Evolutionary conservation across 257 asterid species (phyloP).

Genomic region (Rhazya stricta): DNA sequence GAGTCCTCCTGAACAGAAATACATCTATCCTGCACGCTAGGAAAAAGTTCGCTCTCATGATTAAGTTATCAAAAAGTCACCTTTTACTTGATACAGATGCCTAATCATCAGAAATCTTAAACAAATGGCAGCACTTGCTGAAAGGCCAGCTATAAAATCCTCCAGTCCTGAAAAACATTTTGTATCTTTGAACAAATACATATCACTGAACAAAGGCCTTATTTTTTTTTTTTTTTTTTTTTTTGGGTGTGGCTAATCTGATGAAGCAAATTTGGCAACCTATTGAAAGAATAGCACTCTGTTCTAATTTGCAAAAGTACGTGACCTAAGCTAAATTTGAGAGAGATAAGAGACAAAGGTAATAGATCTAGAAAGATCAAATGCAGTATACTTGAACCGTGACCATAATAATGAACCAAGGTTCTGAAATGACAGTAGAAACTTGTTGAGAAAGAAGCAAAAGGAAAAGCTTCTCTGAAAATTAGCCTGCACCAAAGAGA

Average conservation of each 20-base stretch:
- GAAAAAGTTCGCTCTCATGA: neutral
- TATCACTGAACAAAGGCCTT: neutral
- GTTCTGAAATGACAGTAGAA: neutral
- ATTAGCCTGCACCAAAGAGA: neutral
- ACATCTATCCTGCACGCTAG: neutral
- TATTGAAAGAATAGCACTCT: neutral
- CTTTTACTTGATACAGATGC: neutral
- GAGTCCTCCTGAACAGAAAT: neutral
- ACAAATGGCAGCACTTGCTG: neutral
- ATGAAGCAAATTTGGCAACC: neutral
- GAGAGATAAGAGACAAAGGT: neutral
- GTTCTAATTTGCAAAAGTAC: neutral
- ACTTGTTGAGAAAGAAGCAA: neutral
- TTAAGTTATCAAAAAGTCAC: neutral
- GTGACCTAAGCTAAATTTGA: neutral
- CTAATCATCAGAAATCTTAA: neutral
- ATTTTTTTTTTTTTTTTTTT: too few relatives aligned
- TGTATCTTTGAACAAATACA: neutral
- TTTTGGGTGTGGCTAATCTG: neutral
- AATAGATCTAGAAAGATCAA: neutral
- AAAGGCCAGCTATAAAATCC: neutral
- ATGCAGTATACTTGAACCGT: neutral
- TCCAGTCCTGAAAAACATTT: neutral
- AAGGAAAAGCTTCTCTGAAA: neutral
- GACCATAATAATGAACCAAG: neutral